Percentiles rank a stretch among this genome's conserved stretches.
Conservation (phyloP, 1,284 basidiomycete genomes). For the Melampsora larici-populina region DNA sequence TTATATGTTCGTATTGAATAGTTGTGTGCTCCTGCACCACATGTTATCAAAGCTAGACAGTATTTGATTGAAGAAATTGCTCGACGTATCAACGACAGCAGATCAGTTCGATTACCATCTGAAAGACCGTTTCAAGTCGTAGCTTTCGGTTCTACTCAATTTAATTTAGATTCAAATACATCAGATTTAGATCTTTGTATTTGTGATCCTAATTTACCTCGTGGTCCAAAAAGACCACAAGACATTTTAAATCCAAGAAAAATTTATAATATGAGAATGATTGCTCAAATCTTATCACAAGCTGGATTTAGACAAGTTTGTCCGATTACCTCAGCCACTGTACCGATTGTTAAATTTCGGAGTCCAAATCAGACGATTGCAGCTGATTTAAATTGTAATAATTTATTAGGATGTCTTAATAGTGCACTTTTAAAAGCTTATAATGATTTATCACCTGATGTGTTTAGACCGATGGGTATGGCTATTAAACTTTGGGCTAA, state of each 20-base stretch:
- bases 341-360: slow-evolving; percentile 17
- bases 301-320: slow-evolving; percentile 14
- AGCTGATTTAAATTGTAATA: slow-evolving; percentile 31
- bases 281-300: background rate
- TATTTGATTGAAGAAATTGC: background rate
- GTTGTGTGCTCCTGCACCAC: background rate
- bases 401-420: slow-evolving; percentile 22
- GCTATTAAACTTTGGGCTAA: slow-evolving; percentile 38
- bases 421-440: slow-evolving; percentile 19
- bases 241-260: background rate
- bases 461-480: slow-evolving; percentile 21
- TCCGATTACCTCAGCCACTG: slow-evolving; percentile 13
- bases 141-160: slow-evolving; percentile 28
- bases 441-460: slow-evolving; percentile 3
- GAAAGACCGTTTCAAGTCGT: background rate
- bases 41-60: background rate
- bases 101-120: background rate
- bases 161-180: slow-evolving; percentile 14
- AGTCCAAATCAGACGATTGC: slow-evolving; percentile 12
- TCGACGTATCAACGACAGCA: background rate
- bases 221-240: background rate
- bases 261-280: slow-evolving; percentile 6
- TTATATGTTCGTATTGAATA: too few relatives aligned
- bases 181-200: slow-evolving; percentile 34
- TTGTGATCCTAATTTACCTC: slow-evolving; percentile 19